Conservation (phyloP, 2,329 filamentous ascomycete species). For the Ophiostoma sp. region DNA sequence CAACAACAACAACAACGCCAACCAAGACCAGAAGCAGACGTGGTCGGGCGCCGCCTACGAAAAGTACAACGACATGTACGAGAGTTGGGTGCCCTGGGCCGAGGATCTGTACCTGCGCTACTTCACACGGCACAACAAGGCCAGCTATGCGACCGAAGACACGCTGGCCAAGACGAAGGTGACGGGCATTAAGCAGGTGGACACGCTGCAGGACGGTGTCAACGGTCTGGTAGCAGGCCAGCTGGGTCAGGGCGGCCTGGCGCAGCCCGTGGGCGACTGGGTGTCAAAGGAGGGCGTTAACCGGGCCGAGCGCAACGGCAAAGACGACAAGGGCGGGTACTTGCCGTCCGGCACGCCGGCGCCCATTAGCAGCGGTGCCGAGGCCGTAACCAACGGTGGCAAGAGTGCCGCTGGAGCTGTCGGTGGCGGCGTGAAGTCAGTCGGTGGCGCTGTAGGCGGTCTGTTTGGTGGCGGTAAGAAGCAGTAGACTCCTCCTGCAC, state of each 20-base stretch:
- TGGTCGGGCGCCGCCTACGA: conserved; percentile 56
- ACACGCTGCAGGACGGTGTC: conserved; percentile 67
- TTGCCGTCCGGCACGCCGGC: conserved; percentile 2
- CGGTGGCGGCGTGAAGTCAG: not conserved
- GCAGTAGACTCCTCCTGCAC: not conserved
- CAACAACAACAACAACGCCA: not conserved
- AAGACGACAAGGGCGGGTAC: conserved; percentile 55
- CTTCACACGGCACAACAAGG: conserved; percentile 77
- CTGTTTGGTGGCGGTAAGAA: conserved; percentile 8
- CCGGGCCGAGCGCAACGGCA: conserved; percentile 63
- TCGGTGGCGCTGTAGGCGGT: conserved; percentile 4
- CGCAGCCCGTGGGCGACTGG: conserved; percentile 63
- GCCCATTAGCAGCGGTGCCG: not conserved
- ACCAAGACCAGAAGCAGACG: not conserved
- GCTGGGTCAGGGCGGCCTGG: conserved; percentile 66
- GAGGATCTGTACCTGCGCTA: conserved; percentile 71
- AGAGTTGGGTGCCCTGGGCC: conserved; percentile 74
- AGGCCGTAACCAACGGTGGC: not conserved
- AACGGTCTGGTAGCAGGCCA: conserved; percentile 63
- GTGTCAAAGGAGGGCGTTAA: conserved; percentile 66
- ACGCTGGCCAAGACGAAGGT: conserved; percentile 67
- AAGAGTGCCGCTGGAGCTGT: not conserved
- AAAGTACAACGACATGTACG: conserved; percentile 71
- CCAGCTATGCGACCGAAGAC: conserved; percentile 70
- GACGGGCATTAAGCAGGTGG: conserved; percentile 65